Conservation (phyloP, 768 basidiomycete species). For the Lentinula lateritia region DNA sequence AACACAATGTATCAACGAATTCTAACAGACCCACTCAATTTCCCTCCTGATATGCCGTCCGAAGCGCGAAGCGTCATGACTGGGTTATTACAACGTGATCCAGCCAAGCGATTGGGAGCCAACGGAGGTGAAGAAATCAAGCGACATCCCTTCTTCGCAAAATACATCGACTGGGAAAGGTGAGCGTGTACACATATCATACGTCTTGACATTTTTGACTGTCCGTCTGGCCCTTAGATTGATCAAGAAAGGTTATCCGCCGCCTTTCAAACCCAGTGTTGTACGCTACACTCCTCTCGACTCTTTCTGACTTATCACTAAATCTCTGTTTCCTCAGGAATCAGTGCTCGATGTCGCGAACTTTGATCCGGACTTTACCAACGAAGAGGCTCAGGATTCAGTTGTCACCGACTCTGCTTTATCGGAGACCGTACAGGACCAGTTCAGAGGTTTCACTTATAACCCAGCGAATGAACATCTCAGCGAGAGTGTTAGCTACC, state of each 20-base stretch:
- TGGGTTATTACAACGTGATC: constrained; percentile 85
- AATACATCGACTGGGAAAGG: constrained; percentile 89
- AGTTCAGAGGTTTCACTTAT: constrained; percentile 89
- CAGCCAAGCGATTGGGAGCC: constrained; percentile 79
- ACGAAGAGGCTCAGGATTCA: constrained; percentile 90
- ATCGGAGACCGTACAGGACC: constrained; percentile 95
- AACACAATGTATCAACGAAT: constrained; percentile 98
- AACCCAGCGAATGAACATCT: constrained; percentile 82
- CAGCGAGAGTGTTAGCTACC: constrained; percentile 77
- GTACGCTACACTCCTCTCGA: constrained; percentile 40
- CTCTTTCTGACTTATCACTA: not conserved
- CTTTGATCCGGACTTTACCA: constrained; percentile 97
- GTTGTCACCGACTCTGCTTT: constrained; percentile 91
- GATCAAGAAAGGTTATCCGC: constrained; percentile 91
- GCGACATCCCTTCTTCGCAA: constrained; percentile 90
- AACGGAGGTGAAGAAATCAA: constrained; percentile 96
- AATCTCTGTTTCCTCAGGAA: constrained; percentile 43
- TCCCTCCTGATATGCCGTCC: constrained; percentile 81
- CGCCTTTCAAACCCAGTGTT: constrained; percentile 96
- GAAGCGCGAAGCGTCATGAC: constrained; percentile 90
- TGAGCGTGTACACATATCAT: constrained; percentile 22
- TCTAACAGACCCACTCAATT: constrained; percentile 86
- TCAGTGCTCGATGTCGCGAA: constrained; percentile 92
- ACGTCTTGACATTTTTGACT: not conserved
- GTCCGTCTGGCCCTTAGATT: constrained; percentile 36